These are phyloP conservation scores for Sonneratia caseolaris DNA, from an alignment of 345 rosid genomes.

Conservation along the genomic window DNA sequence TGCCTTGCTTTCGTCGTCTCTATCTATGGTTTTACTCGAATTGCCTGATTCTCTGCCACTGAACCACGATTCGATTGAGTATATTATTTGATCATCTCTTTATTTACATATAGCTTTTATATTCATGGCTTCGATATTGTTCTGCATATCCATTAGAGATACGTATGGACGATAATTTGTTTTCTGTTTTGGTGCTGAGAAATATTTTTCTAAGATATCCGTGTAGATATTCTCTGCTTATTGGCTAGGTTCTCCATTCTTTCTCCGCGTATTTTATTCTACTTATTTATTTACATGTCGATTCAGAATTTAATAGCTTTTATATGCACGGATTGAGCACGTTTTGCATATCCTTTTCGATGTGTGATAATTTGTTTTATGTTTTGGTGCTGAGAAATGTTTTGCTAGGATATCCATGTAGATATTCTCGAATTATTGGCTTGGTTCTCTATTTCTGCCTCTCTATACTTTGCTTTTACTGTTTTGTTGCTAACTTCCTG, in stretches of 20 bases:
- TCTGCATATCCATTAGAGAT: too few relatives aligned
- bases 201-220: too few relatives aligned
- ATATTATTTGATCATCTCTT: neutral
- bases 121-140: too few relatives aligned
- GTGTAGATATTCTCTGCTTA: too few relatives aligned
- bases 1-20: neutral
- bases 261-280: neutral
- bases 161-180: too few relatives aligned
- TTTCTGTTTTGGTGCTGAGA: too few relatives aligned
- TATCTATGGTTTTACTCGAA: neutral
- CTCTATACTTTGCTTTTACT: neutral
- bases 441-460: neutral
- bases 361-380: neutral
- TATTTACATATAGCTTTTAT: too few relatives aligned
- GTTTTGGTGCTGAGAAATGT: neutral
- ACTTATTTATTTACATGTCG: neutral
- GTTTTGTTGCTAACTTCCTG: neutral
- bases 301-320: neutral
- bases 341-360: neutral
- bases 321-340: neutral
- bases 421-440: neutral
- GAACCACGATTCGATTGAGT: neutral
- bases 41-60: neutral
- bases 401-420: neutral
- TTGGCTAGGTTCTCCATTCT: too few relatives aligned